phyloP scores from a whole-genome alignment of 2,329 filamentous ascomycete genomes.

The Xylariaceae sp. region DNA sequence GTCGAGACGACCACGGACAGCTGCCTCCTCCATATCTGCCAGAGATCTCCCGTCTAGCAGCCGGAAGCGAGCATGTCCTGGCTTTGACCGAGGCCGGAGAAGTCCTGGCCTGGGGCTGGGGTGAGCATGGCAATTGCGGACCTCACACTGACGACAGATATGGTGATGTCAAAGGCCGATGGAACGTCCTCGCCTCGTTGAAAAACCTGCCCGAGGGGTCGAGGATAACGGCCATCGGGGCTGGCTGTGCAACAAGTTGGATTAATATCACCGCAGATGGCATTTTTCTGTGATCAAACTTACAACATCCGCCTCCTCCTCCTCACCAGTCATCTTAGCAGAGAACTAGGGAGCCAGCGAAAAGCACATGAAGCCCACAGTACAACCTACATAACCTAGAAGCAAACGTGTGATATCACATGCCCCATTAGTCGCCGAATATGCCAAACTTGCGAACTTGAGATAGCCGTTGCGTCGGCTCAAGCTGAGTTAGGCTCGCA shows the following conservation, averaged over 20 bases:
- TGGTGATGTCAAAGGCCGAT: slow-evolving; percentile 60
- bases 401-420: background rate
- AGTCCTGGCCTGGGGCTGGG: slow-evolving; percentile 90
- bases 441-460: slow-evolving; percentile 51
- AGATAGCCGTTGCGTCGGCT: slow-evolving; percentile 69
- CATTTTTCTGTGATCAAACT: slow-evolving; percentile 27
- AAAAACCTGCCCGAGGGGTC: slow-evolving; percentile 47
- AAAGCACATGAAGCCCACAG: too few relatives aligned
- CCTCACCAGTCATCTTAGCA: too few relatives aligned
- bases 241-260: slow-evolving; percentile 91
- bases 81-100: slow-evolving; percentile 60
- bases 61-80: slow-evolving; percentile 87
- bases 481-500: slow-evolving; percentile 39
- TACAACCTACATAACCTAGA: too few relatives aligned
- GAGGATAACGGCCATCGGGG: slow-evolving; percentile 59
- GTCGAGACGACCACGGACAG: slow-evolving; percentile 80
- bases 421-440: slow-evolving; percentile 31
- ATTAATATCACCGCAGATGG: slow-evolving; percentile 44
- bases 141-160: slow-evolving; percentile 52
- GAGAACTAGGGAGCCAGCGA: too few relatives aligned
- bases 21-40: slow-evolving; percentile 61
- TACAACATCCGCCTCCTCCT: background rate
- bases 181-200: slow-evolving; percentile 59
- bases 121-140: slow-evolving; percentile 95
- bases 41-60: slow-evolving; percentile 57